A percentile compares a stretch with the other conserved stretches of the same genome.
Conservation (phyloP, 2,329 filamentous ascomycete species). For the Mycosphaerella sp. region DNA sequence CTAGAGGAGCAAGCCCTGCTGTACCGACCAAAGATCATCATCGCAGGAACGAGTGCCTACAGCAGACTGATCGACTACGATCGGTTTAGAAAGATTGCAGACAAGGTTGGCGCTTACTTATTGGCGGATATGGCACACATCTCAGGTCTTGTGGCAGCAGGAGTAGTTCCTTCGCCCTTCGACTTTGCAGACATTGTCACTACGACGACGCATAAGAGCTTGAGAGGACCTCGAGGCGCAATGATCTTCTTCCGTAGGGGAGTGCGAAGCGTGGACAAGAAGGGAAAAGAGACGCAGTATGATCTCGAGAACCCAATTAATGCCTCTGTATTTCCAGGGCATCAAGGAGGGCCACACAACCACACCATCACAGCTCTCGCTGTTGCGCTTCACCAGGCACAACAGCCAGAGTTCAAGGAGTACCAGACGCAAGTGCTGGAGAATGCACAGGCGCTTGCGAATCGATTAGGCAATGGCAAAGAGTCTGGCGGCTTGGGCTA, state of each 20-base stretch:
- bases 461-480: conserved; percentile 59
- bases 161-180: conserved; percentile 87
- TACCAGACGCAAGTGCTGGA: conserved; percentile 87
- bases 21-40: conserved; percentile 92
- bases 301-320: conserved; percentile 93
- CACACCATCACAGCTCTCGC: conserved; percentile 96
- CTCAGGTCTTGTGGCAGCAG: conserved; percentile 85
- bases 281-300: conserved; percentile 69
- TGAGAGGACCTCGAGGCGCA: conserved; percentile 88
- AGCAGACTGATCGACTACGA: conserved; percentile 93
- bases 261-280: conserved; percentile 72
- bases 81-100: conserved; percentile 81
- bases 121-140: conserved; percentile 97
- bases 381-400: conserved; percentile 90
- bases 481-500: conserved; percentile 74
- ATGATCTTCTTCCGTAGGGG: conserved; percentile 99
- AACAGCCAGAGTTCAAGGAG: conserved; percentile 78
- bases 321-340: conserved; percentile 91
- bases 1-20: conserved; percentile 80
- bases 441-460: conserved; percentile 83
- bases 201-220: conserved; percentile 95
- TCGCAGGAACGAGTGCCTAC: conserved; percentile 93
- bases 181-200: conserved; percentile 88
- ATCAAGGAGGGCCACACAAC: conserved; percentile 97
- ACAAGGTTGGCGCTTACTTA: conserved; percentile 80